Conservation (phyloP, 352 stramenopile species). For the Pythium coloratum region DNA sequence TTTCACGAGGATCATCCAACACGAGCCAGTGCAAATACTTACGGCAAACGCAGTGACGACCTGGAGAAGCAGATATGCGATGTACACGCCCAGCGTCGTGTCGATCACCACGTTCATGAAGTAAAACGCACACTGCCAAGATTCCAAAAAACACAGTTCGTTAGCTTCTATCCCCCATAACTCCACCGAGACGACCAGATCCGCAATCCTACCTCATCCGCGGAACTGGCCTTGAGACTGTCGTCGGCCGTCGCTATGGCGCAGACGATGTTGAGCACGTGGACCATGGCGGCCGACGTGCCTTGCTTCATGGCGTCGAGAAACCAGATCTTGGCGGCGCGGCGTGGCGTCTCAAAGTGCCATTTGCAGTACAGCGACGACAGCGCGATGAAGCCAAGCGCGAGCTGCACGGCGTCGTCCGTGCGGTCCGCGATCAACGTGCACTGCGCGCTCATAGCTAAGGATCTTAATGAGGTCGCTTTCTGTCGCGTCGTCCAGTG, state of each 20-base stretch:
- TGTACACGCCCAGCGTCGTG: conserved; percentile 79
- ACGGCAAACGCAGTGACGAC: conserved; percentile 8
- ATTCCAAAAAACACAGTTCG: background rate
- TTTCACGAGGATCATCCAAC: too few relatives aligned
- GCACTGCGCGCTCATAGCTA: conserved; percentile 41
- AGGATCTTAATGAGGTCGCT: background rate
- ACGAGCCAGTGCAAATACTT: too few relatives aligned
- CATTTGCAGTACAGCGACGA: conserved; percentile 80
- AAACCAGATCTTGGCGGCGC: conserved; percentile 72
- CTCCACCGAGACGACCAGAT: background rate
- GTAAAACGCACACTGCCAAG: conserved; percentile 73
- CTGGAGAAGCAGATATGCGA: conserved; percentile 75
- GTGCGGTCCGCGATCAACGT: conserved; percentile 71
- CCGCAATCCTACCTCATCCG: conserved; percentile 52
- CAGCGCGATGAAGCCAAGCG: conserved; percentile 72
- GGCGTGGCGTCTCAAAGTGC: conserved; percentile 64
- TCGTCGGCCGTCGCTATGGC: conserved; percentile 71
- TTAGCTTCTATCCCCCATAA: background rate
- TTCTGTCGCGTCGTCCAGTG: conserved; percentile 14
- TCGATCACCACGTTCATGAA: conserved; percentile 88
- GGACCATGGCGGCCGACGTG: conserved; percentile 73
- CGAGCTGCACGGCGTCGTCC: conserved; percentile 74
- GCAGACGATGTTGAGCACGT: conserved; percentile 79
- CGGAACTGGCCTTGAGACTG: conserved; percentile 43
- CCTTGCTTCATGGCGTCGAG: conserved; percentile 86